Evolutionary conservation across 352 stramenopile genomes (phyloP).

Genomic region (Phytopythium ostracodes): DNA sequence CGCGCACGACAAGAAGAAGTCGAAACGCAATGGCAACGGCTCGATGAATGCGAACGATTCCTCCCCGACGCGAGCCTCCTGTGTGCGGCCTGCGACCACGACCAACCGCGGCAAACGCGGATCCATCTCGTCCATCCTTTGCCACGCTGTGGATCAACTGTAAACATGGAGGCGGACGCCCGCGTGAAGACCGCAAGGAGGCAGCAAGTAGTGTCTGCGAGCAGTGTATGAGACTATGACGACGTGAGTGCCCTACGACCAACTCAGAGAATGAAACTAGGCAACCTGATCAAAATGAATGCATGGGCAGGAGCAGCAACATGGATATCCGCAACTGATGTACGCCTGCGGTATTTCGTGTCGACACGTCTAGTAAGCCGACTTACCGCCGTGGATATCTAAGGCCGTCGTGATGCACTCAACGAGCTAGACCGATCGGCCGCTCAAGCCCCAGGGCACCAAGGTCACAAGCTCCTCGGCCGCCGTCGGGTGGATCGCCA

Average conservation of each 20-base stretch:
- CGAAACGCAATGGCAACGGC: constrained; percentile 13
- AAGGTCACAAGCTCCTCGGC: constrained; percentile 98
- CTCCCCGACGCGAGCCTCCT: constrained; percentile 1
- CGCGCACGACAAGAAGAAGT: constrained; percentile 8
- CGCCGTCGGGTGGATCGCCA: constrained; percentile 96
- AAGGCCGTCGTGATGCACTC: neutral
- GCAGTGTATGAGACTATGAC: neutral
- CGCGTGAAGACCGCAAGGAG: neutral
- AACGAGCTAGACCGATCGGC: constrained; percentile 10
- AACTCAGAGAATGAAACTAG: neutral
- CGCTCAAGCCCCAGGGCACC: constrained; percentile 71
- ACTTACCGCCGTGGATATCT: neutral
- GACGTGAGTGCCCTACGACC: neutral
- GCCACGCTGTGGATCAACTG: constrained; percentile 26
- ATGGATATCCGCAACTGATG: neutral
- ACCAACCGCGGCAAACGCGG: constrained; percentile 51
- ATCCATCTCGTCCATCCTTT: constrained; percentile 75
- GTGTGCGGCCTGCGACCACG: constrained; percentile 47
- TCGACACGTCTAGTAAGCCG: neutral
- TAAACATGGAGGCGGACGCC: neutral
- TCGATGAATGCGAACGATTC: neutral
- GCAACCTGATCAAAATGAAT: neutral
- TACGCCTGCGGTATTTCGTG: neutral
- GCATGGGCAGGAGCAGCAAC: neutral
- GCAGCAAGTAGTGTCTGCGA: neutral